Evolutionary conservation across 2,329 filamentous ascomycete species (phyloP).

Genomic region (Ilyonectria mors-panacis): DNA sequence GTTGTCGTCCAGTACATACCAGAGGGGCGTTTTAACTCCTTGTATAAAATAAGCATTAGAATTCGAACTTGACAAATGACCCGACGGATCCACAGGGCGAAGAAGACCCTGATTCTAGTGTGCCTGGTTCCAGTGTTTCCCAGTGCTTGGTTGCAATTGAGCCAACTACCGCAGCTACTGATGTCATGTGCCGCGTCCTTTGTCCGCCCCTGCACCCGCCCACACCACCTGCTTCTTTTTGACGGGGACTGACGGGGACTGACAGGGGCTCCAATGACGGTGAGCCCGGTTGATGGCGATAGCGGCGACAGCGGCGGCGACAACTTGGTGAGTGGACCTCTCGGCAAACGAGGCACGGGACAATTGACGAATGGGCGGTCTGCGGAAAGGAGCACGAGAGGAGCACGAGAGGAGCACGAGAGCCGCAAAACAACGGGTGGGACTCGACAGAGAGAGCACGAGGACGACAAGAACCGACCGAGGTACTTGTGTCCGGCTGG

Average conservation of each 20-base stretch:
- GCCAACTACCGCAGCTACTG: neutral
- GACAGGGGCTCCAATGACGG: constrained; percentile 1
- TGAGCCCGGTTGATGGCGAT: constrained; percentile 14
- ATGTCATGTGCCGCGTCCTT: neutral
- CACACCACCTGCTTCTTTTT: neutral
- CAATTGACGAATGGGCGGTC: constrained; percentile 29
- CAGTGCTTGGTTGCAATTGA: neutral
- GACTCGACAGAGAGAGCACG: neutral
- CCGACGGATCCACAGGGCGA: neutral
- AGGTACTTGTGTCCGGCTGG: neutral
- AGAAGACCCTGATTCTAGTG: neutral
- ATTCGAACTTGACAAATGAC: neutral
- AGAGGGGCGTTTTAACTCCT: neutral
- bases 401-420: neutral
- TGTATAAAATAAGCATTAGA: neutral
- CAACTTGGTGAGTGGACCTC: constrained; percentile 6
- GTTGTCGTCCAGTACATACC: constrained; percentile 8
- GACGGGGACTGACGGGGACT: neutral
- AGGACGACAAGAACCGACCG: neutral
- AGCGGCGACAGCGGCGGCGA: constrained; percentile 7
- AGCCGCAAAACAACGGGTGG: neutral
- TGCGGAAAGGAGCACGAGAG: neutral
- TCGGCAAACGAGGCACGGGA: constrained; percentile 5
- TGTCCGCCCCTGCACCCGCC: neutral
- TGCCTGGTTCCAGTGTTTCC: neutral